Evolutionary conservation across 2,329 filamentous ascomycete genomes (phyloP).

Genomic region (Aspergillus brasiliensis): DNA sequence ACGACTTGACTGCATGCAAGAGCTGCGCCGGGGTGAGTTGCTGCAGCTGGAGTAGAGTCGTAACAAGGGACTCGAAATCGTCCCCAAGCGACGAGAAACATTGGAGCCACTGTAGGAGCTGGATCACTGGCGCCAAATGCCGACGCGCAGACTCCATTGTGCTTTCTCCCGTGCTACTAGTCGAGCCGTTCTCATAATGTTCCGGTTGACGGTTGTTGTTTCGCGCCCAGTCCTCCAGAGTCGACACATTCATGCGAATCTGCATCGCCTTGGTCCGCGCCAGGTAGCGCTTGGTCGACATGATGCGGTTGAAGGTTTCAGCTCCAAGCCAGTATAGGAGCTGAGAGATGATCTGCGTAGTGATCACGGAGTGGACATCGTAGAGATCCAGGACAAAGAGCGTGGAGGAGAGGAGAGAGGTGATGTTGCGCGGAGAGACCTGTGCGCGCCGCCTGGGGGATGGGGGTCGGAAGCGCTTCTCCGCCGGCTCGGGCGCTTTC

Average conservation of each 20-base stretch:
- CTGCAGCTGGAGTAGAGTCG: constrained; percentile 85
- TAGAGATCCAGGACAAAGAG: constrained; percentile 98
- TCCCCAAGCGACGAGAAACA: constrained; percentile 94
- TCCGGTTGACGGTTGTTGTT: constrained; percentile 92
- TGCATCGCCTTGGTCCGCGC: constrained; percentile 99
- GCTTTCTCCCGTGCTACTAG: constrained; percentile 79
- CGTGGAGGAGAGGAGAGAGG: constrained; percentile 90
- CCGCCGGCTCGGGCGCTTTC: constrained; percentile 79
- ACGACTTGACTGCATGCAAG: constrained; percentile 88
- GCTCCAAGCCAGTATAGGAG: constrained; percentile 94
- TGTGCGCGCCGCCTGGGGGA: constrained; percentile 92
- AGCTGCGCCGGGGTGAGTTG: constrained; percentile 83
- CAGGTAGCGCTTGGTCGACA: constrained; percentile 92
- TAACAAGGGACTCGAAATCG: constrained; percentile 83
- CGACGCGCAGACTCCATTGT: constrained; percentile 81
- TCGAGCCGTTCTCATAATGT: constrained; percentile 91
- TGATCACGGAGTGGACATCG: constrained; percentile 97
- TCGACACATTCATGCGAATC: constrained; percentile 97
- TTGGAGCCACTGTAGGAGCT: constrained; percentile 94
- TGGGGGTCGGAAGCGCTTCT: constrained; percentile 88
- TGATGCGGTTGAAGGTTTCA: constrained; percentile 96
- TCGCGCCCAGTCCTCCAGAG: constrained; percentile 92
- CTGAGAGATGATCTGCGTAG: constrained; percentile 85
- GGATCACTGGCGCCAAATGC: constrained; percentile 87
- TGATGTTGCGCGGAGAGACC: constrained; percentile 90